phyloP scores from a whole-genome alignment of 2,329 filamentous ascomycete genomes.

The Elsinoe fawcettii region DNA sequence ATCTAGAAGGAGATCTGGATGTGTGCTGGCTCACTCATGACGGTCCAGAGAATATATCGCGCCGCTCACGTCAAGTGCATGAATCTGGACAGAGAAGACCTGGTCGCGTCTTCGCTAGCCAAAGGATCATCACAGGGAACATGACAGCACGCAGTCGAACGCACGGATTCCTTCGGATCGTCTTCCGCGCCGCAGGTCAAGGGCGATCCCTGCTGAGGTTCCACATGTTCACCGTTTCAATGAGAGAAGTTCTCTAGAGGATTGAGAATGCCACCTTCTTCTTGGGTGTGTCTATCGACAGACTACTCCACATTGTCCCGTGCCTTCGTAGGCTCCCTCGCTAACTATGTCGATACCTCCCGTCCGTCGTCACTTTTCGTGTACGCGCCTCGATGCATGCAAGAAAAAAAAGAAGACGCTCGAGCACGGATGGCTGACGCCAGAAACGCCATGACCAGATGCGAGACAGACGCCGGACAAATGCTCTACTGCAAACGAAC shows the following conservation, averaged over 20 bases:
- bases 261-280: slow-evolving; percentile 3
- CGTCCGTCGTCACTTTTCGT: background rate
- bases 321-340: background rate
- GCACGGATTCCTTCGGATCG: slow-evolving; percentile 9
- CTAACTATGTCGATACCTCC: background rate
- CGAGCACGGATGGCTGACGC: slow-evolving; percentile 9
- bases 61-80: too few species aligned
- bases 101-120: background rate
- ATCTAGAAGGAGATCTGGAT: too few species aligned
- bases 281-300: slow-evolving; percentile 5
- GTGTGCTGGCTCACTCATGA: too few species aligned
- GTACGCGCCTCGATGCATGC: background rate
- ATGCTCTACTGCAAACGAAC: slow-evolving; percentile 10
- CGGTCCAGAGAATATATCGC: too few species aligned
- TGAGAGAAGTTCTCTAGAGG: background rate
- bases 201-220: slow-evolving; percentile 8
- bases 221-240: slow-evolving; percentile 5
- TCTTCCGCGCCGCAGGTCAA: slow-evolving; percentile 7
- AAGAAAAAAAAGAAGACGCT: slow-evolving; percentile 2
- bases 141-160: background rate
- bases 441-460: slow-evolving; percentile 10
- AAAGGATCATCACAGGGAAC: slow-evolving; percentile 10
- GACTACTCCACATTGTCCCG: background rate
- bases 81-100: background rate
- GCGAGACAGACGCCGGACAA: slow-evolving; percentile 9